Percentiles rank a stretch among this genome's conserved stretches.
Evolutionary conservation across 208 protist species (phyloP).

Genomic region (Trypanosoma brucei): DNA sequence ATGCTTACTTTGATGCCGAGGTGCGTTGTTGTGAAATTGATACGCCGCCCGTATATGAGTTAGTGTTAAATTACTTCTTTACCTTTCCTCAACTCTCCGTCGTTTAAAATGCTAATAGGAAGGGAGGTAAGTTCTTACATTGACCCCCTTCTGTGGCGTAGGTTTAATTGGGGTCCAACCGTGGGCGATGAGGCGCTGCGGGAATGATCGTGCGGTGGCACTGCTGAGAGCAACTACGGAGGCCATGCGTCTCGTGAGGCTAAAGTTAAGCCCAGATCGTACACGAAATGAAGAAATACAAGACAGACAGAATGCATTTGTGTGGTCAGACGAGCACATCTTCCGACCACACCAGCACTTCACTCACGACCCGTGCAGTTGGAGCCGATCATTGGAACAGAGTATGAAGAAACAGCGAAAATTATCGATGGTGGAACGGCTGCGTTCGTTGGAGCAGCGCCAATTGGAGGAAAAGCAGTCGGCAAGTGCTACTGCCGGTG

Average conservation of each 20-base stretch:
- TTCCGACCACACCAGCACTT: slow-evolving; percentile 81
- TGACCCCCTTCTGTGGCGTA: too few relatives aligned
- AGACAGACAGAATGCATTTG: slow-evolving; percentile 69
- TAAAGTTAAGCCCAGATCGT: slow-evolving; percentile 53
- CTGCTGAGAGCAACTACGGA: neutral
- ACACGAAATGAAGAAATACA: slow-evolving; percentile 60
- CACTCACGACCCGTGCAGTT: slow-evolving; percentile 76
- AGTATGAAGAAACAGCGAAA: slow-evolving; percentile 32
- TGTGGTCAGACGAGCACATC: slow-evolving; percentile 52
- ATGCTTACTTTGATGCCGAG: too few relatives aligned
- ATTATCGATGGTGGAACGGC: slow-evolving; percentile 43
- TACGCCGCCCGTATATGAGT: too few relatives aligned
- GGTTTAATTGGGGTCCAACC: too few relatives aligned
- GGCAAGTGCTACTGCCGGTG: neutral
- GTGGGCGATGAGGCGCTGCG: slow-evolving; percentile 6
- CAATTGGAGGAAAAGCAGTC: slow-evolving; percentile 16
- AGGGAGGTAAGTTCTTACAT: too few relatives aligned
- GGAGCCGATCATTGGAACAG: slow-evolving; percentile 55
- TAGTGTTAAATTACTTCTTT: too few relatives aligned
- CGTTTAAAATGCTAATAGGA: too few relatives aligned
- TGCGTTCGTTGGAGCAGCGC: slow-evolving; percentile 37
- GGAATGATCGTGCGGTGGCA: neutral
- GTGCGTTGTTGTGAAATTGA: too few relatives aligned
- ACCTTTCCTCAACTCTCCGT: too few relatives aligned
- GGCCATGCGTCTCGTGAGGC: neutral